Base-by-base conservation (phyloP, 2,329 filamentous ascomycete species). In the Aspergillus spinulosporus region DNA sequence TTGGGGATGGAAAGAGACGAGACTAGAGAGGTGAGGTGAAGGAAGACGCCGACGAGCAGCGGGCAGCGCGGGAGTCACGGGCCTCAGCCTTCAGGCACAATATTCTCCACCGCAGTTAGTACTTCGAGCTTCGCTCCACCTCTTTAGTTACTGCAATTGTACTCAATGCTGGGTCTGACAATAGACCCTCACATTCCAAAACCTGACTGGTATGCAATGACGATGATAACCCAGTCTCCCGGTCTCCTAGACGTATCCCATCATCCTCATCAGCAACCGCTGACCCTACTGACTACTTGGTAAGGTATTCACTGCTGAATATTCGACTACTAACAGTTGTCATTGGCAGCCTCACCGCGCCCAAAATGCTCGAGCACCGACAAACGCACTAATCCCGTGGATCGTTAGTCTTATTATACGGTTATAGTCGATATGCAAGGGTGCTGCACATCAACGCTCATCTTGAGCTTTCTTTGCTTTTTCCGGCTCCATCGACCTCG, bases 281-380 rank as follows among this genome's bases (percentile, higher is more conserved):
- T 21, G 21, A 21, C 21, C 21, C 21, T 21, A 21, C 21, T 21
- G 21, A 21, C 21, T 21, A 21, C 21, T 21, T 21, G 21, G 21
- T 21, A 21, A 21, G 21, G 21, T 21, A 40, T 5, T 5, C n/a
- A 40, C n/a, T 15, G n/a, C 11, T 32, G 21, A 45, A 32, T 32
- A 31, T 29, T 21, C 21, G 21, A 21, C 21, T 21, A 21, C 49
- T 44, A 31, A 48, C 44, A 53, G 57, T 51, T 58, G 57, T 57
- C 39, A 51, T 56, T 45, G 56, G 55, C 58, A 57, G 58, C 62
- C 60, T 64, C 62, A 62, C 58, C 60, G 60, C 59, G 60, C 62
- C 60, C 59, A 61, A 62, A 57, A 59, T 61, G 36, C 44, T 36
- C 21, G 43, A 53, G 49, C 28, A n/a, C 43, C 36, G 49, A 58